Evolutionary conservation across 1,139 yeast genomes (phyloP).

Genomic region (Sugiyamaella japonica): DNA sequence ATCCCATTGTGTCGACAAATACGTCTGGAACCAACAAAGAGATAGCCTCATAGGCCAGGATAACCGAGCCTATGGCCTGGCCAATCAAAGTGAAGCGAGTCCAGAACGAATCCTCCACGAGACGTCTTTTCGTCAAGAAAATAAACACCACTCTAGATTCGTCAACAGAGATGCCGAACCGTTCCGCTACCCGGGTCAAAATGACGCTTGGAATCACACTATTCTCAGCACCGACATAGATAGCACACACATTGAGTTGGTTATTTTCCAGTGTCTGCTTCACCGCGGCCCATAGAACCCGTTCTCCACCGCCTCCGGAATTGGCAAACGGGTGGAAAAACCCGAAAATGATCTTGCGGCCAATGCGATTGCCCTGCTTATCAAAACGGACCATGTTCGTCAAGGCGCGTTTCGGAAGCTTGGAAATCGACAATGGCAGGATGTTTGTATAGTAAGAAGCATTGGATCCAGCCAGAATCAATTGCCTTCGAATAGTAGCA

Average conservation of each 20-base stretch:
- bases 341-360: conserved; percentile 59
- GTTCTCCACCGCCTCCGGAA: conserved; percentile 98
- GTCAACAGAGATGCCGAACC: conserved; percentile 65
- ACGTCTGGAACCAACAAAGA: conserved; percentile 74
- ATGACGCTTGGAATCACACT: conserved; percentile 50
- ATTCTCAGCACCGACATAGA: conserved; percentile 68
- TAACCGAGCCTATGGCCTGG: conserved; percentile 77
- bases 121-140: conserved; percentile 59
- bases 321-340: conserved; percentile 95
- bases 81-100: conserved; percentile 78
- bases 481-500: conserved; percentile 52
- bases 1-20: conserved; percentile 94
- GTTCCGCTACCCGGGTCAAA: conserved; percentile 54
- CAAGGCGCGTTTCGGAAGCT: conserved; percentile 28
- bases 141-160: conserved; percentile 64
- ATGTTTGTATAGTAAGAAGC: conserved; percentile 49
- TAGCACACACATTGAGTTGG: conserved; percentile 57
- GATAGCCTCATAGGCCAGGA: conserved; percentile 72
- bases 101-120: conserved; percentile 76
- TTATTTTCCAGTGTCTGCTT: conserved; percentile 60
- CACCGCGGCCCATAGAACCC: conserved; percentile 95
- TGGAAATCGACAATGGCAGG: conserved; percentile 25
- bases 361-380: conserved; percentile 28
- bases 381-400: conserved; percentile 19
- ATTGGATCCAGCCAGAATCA: conserved; percentile 50